Evolutionary conservation across 305 asterid genomes (phyloP), one percentile per base, ranked within the genome.

Genomic region (Ajuga reptans): DNA sequence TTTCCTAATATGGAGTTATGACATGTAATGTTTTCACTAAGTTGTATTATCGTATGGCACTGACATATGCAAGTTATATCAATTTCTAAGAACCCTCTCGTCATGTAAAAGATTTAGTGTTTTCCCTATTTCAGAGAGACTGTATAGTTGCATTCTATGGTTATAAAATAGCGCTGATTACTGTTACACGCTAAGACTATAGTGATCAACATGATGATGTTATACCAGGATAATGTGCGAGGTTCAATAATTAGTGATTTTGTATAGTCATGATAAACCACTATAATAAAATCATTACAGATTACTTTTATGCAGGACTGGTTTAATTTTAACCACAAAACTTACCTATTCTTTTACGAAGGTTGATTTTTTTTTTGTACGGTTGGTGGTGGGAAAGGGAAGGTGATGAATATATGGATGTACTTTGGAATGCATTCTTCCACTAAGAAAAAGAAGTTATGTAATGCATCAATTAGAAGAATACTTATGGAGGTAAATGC

Each of bases 321-420:
- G 61, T 50, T 75, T 14, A 31, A 64, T 75, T 57, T 71, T 57
- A 66, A 69, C 78, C 81, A 80, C 82, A 77, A 74, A 72, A 71
- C 21, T 53, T 73, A 29, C 42, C 53, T 69, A 43, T 42, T 69
- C 68, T 69, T 58, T 52, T 65, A 52, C 73, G 72, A 65, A 54
- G 76, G 17, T 55, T 68, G 64, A 69, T 76, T 73, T 68, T 12
- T 68, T 12, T 62, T 65, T 51, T 74, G 72, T 79, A 68, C 51
- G 64, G 81, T 73, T 79, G 79, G 73, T 83, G 92, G 86, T 84
- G 85, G 84, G 80, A 84, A 72, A 56, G 66, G 64, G 71, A 74
- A 72, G 77, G 75, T 71, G 79, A 75, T 62, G 72, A 68, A 71
- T 72, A 70, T 75, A 78, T 78, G 81, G 84, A 78, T 87, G 86